phyloP scores from a whole-genome alignment of 1,139 yeast species.

The Nakaseomyces glabratus region DNA sequence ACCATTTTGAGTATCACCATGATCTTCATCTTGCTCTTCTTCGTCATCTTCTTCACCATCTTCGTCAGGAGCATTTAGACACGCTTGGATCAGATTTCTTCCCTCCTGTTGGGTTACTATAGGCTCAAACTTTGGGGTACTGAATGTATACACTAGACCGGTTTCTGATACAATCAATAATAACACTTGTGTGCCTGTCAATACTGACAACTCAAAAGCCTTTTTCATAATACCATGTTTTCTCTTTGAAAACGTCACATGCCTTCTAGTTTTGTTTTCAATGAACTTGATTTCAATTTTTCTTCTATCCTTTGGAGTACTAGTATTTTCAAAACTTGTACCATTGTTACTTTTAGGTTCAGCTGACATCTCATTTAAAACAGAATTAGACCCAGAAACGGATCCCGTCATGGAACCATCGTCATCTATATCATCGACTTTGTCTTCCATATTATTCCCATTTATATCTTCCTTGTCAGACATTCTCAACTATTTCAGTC shows the following conservation, averaged over 20 bases:
- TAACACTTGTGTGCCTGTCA: constrained; percentile 94
- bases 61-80: constrained; percentile 85
- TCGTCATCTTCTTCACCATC: constrained; percentile 47
- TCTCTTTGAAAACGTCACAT: constrained; percentile 93
- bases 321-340: neutral
- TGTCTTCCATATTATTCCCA: too few relatives aligned
- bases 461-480: too few relatives aligned
- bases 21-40: constrained; percentile 35
- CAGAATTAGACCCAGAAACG: neutral
- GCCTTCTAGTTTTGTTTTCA: constrained; percentile 95
- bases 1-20: neutral
- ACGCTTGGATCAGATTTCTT: constrained; percentile 90
- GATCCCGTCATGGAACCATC: neutral
- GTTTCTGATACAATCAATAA: constrained; percentile 93
- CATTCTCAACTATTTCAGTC: too few relatives aligned
- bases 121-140: constrained; percentile 98
- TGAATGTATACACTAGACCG: constrained; percentile 95
- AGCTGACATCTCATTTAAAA: too few relatives aligned
- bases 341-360: too few relatives aligned
- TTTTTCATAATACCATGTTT: constrained; percentile 98
- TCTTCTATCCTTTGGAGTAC: constrained; percentile 55
- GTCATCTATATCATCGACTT: neutral
- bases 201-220: constrained; percentile 90
- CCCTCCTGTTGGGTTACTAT: constrained; percentile 96
- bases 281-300: constrained; percentile 95